Conservation (phyloP, 805 yeast species). For the Saitoella complicata region DNA sequence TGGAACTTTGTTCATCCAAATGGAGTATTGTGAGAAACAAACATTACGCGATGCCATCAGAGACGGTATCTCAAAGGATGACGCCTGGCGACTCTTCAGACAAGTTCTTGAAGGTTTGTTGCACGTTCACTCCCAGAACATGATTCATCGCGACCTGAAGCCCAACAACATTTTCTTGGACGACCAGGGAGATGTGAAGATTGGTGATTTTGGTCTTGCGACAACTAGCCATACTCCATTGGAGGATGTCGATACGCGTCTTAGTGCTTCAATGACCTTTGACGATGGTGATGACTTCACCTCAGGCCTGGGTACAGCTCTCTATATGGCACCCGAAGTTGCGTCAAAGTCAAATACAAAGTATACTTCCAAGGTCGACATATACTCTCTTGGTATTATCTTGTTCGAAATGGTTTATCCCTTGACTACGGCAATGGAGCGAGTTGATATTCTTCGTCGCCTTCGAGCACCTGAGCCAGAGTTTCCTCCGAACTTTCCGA, state of each 20-base stretch:
- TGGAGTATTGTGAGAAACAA: conserved; percentile 96
- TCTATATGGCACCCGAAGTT: conserved; percentile 85
- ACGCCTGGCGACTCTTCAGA: conserved; percentile 78
- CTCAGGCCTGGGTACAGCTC: conserved; percentile 83
- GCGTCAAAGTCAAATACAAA: conserved; percentile 34
- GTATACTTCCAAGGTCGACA: conserved; percentile 86
- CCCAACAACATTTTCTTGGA: conserved; percentile 95
- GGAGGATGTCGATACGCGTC: conserved; percentile 5
- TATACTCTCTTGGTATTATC: conserved; percentile 87
- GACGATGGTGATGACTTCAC: conserved; percentile 55
- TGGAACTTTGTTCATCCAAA: conserved; percentile 80
- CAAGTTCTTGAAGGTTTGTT: conserved; percentile 80
- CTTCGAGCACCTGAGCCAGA: conserved; percentile 43
- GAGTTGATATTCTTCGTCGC: conserved; percentile 54
- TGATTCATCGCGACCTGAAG: conserved; percentile 86
- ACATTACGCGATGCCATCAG: conserved; percentile 71
- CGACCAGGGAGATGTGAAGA: conserved; percentile 69
- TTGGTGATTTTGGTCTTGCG: conserved; percentile 96
- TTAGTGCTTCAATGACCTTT: conserved; percentile 2
- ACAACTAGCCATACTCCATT: conserved; percentile 49
- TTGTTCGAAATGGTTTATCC: conserved; percentile 88
- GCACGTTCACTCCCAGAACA: conserved; percentile 85
- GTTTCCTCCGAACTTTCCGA: conserved; percentile 53
- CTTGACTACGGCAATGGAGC: conserved; percentile 84
- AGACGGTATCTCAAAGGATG: conserved; percentile 56